phyloP scores from a whole-genome alignment of 2,329 filamentous ascomycete genomes.

The Trichoderma guizhouense region DNA sequence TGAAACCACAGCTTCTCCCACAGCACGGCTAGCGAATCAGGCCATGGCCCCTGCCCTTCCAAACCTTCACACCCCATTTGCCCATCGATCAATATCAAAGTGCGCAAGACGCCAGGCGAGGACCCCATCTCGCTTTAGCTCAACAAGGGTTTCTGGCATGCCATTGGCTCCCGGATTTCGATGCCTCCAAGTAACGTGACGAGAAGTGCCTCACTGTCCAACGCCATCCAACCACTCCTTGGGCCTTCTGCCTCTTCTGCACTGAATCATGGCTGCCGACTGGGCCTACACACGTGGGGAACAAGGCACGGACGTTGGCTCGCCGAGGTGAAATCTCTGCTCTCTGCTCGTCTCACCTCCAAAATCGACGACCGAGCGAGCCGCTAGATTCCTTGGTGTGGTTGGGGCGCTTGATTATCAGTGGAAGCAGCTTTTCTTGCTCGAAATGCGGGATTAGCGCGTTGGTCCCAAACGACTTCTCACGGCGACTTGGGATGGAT shows the following conservation, averaged over 20 bases:
- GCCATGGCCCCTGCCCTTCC: neutral
- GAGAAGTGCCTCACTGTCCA: constrained; percentile 6
- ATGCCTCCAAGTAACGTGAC: constrained; percentile 35
- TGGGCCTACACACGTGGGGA: neutral
- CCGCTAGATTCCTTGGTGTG: constrained; percentile 9
- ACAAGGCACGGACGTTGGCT: neutral
- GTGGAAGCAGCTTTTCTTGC: neutral
- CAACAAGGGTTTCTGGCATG: constrained; percentile 31
- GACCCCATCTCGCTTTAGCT: constrained; percentile 19
- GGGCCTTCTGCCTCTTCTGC: neutral
- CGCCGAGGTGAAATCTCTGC: neutral
- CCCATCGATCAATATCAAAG: constrained; percentile 1
- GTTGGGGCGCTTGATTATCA: constrained; percentile 8
- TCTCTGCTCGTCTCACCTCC: constrained; percentile 5
- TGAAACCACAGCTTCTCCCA: neutral
- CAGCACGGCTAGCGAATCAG: neutral
- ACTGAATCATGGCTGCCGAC: constrained; percentile 5
- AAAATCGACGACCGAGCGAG: neutral
- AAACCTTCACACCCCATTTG: neutral
- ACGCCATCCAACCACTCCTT: constrained; percentile 1
- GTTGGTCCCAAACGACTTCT: constrained; percentile 17
- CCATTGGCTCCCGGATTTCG: constrained; percentile 35
- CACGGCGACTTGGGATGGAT: neutral
- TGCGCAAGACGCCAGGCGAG: neutral
- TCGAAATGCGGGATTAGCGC: constrained; percentile 32